Evolutionary conservation across 2,329 filamentous ascomycete species (phyloP).

Genomic region (Furcasterigmium furcatum): DNA sequence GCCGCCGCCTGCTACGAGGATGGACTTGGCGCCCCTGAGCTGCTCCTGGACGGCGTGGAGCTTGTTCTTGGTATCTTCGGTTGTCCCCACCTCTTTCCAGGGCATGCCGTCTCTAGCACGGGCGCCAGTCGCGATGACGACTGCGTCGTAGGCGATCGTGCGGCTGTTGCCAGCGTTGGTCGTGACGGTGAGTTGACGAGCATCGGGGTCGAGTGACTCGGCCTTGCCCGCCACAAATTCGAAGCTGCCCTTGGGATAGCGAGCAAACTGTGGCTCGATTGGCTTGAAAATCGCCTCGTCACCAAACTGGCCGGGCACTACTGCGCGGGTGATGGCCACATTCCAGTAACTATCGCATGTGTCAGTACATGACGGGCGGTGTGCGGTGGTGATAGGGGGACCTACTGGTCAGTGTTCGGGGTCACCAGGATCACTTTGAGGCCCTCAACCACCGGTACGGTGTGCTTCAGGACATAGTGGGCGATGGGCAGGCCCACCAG

Average conservation of each 20-base stretch:
- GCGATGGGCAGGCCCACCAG: constrained; percentile 47
- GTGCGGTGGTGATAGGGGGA: not conserved
- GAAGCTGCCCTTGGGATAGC: constrained; percentile 39
- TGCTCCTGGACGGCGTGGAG: constrained; percentile 30
- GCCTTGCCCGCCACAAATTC: constrained; percentile 48
- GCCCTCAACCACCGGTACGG: constrained; percentile 32
- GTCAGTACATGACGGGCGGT: constrained; percentile 1
- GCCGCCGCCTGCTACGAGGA: constrained; percentile 51
- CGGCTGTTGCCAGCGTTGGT: constrained; percentile 23
- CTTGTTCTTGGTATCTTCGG: constrained; percentile 35
- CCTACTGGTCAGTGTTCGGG: constrained; percentile 34
- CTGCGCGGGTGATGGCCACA: constrained; percentile 49
- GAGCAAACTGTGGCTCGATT: constrained; percentile 39
- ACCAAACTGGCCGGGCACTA: constrained; percentile 43
- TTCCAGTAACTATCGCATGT: constrained; percentile 49
- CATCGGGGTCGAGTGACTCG: constrained; percentile 25
- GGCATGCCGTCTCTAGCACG: constrained; percentile 39
- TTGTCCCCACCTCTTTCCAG: constrained; percentile 43
- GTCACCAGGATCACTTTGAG: constrained; percentile 51
- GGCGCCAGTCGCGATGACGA: constrained; percentile 52
- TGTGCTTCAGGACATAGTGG: constrained; percentile 49
- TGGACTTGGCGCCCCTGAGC: constrained; percentile 38
- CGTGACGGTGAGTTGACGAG: constrained; percentile 32
- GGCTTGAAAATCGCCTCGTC: constrained; percentile 44
- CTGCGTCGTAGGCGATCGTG: constrained; percentile 42